A percentile compares a stretch with the other conserved stretches of the same genome.
phyloP scores from a whole-genome alignment of 352 stramenopile species.

The Pythium utonaiense region DNA sequence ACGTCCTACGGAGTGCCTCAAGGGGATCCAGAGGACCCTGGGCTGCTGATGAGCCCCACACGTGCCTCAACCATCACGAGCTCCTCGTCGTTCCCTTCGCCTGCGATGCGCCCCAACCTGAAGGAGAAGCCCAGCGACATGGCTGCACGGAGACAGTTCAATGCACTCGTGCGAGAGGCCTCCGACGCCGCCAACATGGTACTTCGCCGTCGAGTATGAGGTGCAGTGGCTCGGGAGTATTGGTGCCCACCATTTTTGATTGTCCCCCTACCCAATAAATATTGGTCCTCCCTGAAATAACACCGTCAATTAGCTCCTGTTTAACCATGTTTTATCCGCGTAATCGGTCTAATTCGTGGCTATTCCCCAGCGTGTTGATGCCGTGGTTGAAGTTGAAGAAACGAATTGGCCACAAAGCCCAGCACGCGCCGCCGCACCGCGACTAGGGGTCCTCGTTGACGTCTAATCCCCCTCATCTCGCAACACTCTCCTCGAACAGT shows the following conservation, averaged over 20 bases:
- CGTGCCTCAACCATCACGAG: background rate
- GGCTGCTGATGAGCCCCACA: background rate
- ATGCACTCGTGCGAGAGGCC: slow-evolving; percentile 22
- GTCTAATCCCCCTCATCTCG: slow-evolving; percentile 21
- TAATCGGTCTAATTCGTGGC: background rate
- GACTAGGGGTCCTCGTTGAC: slow-evolving; percentile 8
- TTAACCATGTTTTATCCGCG: background rate
- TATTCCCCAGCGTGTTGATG: slow-evolving; percentile 1
- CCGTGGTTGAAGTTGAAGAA: slow-evolving; percentile 25
- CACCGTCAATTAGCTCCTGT: background rate
- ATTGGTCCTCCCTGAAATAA: too few species aligned
- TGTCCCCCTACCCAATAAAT: background rate
- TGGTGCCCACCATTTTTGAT: slow-evolving; percentile 12
- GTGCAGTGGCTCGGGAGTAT: too few species aligned
- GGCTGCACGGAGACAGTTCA: slow-evolving; percentile 12
- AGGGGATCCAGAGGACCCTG: background rate
- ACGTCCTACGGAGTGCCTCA: background rate
- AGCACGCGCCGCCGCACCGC: slow-evolving; percentile 2
- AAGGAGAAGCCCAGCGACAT: slow-evolving; percentile 1
- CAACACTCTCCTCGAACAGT: slow-evolving; percentile 1
- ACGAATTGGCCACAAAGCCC: slow-evolving; percentile 16
- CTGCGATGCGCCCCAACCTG: background rate
- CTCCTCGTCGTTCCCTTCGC: background rate
- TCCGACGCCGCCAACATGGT: slow-evolving; percentile 20
- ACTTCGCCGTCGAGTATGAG: slow-evolving; percentile 18